These are phyloP conservation scores for Fusarium tuaranense DNA, from an alignment of 2,329 filamentous ascomycete genomes.

Conservation along the genomic window DNA sequence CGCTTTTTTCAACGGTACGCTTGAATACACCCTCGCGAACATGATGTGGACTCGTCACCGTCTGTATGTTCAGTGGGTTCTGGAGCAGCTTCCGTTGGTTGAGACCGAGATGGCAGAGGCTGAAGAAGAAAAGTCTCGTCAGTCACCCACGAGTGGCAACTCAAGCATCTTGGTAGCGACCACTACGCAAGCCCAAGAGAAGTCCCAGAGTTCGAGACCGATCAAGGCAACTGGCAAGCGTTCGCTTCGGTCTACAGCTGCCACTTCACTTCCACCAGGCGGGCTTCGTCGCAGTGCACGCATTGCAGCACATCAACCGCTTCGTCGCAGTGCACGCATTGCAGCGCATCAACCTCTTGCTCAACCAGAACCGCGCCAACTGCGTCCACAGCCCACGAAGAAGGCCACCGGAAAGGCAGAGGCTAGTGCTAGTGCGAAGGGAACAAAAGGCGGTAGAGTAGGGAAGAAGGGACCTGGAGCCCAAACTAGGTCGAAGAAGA, in stretches of 20 bases:
- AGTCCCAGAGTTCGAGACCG: neutral
- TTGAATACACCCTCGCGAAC: constrained; percentile 15
- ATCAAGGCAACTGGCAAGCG: neutral
- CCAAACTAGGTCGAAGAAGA: neutral
- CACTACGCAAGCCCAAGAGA: neutral
- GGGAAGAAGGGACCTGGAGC: neutral
- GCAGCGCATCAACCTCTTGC: neutral
- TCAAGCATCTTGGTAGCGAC: neutral
- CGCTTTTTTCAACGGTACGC: neutral
- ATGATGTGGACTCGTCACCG: constrained; percentile 26
- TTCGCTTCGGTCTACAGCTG: neutral
- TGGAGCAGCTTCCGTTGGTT: constrained; percentile 45
- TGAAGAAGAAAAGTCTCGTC: neutral
- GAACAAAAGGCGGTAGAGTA: too few relatives aligned
- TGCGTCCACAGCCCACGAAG: neutral
- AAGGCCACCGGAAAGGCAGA: too few relatives aligned
- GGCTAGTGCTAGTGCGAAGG: too few relatives aligned
- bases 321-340: constrained; percentile 4
- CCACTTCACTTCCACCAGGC: neutral
- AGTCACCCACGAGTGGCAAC: neutral
- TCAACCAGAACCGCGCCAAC: neutral
- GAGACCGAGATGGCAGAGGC: constrained; percentile 37
- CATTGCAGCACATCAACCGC: neutral
- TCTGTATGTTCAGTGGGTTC: constrained; percentile 43
- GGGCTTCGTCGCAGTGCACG: constrained; percentile 1